Conservation (phyloP, 78 protist genomes). For the Dictyostelium brefeldianum region DNA sequence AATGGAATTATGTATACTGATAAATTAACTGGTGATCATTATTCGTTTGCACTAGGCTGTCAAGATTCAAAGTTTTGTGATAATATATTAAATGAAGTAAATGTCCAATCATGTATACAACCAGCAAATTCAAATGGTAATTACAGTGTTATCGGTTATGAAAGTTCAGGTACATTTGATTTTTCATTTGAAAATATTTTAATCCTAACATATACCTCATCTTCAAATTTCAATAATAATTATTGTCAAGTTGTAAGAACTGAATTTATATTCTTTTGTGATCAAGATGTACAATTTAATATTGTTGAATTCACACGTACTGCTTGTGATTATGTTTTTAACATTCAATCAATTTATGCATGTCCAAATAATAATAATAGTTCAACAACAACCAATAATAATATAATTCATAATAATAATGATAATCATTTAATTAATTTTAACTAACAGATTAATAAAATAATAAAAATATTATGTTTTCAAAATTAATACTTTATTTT, state of each 20-base stretch:
- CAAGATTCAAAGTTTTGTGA: background rate
- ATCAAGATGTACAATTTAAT: background rate
- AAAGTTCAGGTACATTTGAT: background rate
- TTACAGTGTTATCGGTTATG: background rate
- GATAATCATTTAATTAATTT: no score
- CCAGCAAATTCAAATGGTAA: no score
- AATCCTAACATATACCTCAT: background rate
- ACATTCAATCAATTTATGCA: background rate
- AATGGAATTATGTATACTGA: background rate
- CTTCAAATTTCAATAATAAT: background rate
- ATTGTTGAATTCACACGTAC: background rate
- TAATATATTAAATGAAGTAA: background rate
- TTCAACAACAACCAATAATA: background rate
- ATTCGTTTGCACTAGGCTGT: background rate
- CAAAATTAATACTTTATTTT: no score
- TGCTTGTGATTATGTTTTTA: background rate
- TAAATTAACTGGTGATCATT: no score
- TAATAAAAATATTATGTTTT: no score
- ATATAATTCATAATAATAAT: no score
- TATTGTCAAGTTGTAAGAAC: no score
- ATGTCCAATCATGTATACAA: background rate
- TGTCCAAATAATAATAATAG: no score
- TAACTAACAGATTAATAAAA: no score
- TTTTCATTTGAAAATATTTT: background rate
- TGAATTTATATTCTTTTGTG: background rate